Evolutionary conservation across 139 green algal genomes (phyloP).

Genomic region (Ettlia oleoabundans): DNA sequence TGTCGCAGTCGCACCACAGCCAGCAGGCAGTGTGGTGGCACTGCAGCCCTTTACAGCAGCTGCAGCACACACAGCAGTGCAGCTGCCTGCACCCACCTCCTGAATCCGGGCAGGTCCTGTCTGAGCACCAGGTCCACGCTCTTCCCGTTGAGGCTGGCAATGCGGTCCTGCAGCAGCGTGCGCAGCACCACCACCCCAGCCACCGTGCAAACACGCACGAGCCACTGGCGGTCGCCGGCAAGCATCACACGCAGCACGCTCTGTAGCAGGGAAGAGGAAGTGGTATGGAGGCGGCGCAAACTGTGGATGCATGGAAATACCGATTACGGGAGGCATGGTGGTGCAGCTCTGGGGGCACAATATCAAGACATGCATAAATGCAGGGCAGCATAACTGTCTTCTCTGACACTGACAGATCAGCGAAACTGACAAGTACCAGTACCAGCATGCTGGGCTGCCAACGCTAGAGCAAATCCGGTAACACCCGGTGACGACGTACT

Average conservation of each 20-base stretch:
- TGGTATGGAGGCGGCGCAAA: not conserved
- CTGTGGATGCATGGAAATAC: too few relatives aligned
- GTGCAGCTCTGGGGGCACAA: too few relatives aligned
- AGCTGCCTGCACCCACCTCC: slow-evolving; percentile 9
- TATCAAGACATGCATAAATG: not conserved
- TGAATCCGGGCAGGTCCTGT: slow-evolving; percentile 49
- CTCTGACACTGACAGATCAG: too few relatives aligned
- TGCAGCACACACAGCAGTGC: not conserved
- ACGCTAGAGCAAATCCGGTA: too few relatives aligned
- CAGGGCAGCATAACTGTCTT: not conserved
- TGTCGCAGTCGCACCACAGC: too few relatives aligned
- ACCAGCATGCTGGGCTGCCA: not conserved
- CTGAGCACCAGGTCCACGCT: slow-evolving; percentile 75
- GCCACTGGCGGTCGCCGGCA: slow-evolving; percentile 35
- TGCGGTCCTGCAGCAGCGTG: slow-evolving; percentile 74
- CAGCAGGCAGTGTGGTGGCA: not conserved
- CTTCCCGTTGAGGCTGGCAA: slow-evolving; percentile 73
- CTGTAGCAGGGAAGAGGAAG: not conserved
- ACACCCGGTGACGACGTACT: not conserved
- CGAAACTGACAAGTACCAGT: not conserved
- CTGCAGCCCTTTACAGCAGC: not conserved
- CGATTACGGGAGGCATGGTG: too few relatives aligned
- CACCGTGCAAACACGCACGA: slow-evolving; percentile 38
- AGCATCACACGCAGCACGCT: slow-evolving; percentile 46
- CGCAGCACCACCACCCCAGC: slow-evolving; percentile 63